Percentiles rank a stretch among this genome's conserved stretches.
Conservation (phyloP, 345 rosid species). For the Tarenaya hassleriana region DNA sequence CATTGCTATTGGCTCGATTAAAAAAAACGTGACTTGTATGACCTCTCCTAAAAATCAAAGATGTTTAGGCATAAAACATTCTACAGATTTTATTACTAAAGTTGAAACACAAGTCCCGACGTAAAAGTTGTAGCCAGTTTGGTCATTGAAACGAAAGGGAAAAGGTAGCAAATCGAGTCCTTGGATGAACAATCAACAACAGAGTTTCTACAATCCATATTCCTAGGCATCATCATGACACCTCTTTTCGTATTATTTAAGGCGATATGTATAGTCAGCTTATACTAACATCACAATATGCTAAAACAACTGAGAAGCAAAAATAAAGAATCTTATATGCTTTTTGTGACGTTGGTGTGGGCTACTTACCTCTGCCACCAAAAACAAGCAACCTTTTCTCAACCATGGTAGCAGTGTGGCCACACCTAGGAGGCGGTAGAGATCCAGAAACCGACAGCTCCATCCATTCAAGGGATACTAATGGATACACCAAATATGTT, state of each 20-base stretch:
- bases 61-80: no score
- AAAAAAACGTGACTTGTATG: slow-evolving; percentile 4
- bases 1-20: slow-evolving; percentile 2
- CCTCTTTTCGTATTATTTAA: background rate
- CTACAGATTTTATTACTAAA: no score
- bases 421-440: slow-evolving; percentile 92
- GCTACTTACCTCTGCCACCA: slow-evolving; percentile 84
- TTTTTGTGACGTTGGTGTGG: background rate
- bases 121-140: no score
- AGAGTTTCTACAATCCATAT: slow-evolving; percentile 1
- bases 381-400: slow-evolving; percentile 91
- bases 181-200: background rate
- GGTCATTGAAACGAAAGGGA: no score
- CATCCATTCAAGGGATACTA: slow-evolving; percentile 96
- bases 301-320: slow-evolving; percentile 6
- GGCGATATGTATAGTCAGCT: no score
- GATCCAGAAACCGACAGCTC: slow-evolving; percentile 80
- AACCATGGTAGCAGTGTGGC: slow-evolving; percentile 92
- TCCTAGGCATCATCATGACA: background rate
- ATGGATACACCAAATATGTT: slow-evolving; percentile 22
- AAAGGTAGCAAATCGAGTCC: no score
- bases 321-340: background rate
- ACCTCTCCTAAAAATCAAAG: slow-evolving; percentile 7
- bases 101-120: no score
- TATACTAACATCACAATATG: no score